Evolutionary conservation across 352 stramenopile species (phyloP).

Genomic region (Phytophthora melonis): DNA sequence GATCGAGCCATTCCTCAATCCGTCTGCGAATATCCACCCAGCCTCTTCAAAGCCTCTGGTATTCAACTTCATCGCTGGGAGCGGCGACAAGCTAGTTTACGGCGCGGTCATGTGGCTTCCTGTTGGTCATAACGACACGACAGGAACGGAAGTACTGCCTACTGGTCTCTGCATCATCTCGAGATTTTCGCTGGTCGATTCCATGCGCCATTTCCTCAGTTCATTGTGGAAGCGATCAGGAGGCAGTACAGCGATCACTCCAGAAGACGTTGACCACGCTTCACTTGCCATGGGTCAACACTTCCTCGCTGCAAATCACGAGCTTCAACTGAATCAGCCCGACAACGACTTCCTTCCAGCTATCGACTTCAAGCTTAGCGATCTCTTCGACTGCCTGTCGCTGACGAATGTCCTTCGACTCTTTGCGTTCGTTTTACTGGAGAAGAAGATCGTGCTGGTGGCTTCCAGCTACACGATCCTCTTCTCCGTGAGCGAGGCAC

Average conservation of each 20-base stretch:
- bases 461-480: conserved; percentile 74
- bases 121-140: conserved; percentile 3
- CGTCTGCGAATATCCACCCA: conserved; percentile 30
- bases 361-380: conserved; percentile 52
- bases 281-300: conserved; percentile 14
- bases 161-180: conserved; percentile 64
- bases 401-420: conserved; percentile 67
- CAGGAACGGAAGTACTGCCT: conserved; percentile 1
- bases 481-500: conserved; percentile 60
- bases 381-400: conserved; percentile 71
- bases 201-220: conserved; percentile 53
- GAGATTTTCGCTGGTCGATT: conserved; percentile 58
- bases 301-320: background rate
- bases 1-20: conserved; percentile 57
- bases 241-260: background rate
- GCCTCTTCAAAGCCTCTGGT: conserved; percentile 32
- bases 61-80: conserved; percentile 69
- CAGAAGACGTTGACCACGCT: conserved; percentile 6
- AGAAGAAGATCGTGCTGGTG: conserved; percentile 83
- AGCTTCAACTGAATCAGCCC: background rate
- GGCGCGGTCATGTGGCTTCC: conserved; percentile 51
- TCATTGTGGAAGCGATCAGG: conserved; percentile 28
- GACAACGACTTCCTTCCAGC: conserved; percentile 5
- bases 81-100: conserved; percentile 44
- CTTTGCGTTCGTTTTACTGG: conserved; percentile 67